Evolutionary conservation across 768 basidiomycete species (phyloP).

Genomic region (Mycena venus): DNA sequence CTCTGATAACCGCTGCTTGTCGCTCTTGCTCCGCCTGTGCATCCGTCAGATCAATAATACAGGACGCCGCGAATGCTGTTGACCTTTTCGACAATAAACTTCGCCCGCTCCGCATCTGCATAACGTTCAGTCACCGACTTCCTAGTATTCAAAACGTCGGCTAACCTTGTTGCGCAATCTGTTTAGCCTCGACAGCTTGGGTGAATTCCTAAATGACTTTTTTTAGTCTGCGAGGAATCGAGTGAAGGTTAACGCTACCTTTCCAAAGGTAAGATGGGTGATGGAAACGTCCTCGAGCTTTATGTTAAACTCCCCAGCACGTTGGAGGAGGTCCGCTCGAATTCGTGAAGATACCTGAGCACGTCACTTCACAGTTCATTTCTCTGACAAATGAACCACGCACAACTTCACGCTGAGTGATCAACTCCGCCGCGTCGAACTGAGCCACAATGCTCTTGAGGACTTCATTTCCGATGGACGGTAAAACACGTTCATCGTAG

Average conservation of each 20-base stretch:
- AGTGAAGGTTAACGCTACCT: slow-evolving; percentile 58
- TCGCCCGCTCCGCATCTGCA: slow-evolving; percentile 96
- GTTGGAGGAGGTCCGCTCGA: slow-evolving; percentile 89
- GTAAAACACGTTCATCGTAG: slow-evolving; percentile 97
- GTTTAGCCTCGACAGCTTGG: slow-evolving; percentile 99
- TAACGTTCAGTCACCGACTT: slow-evolving; percentile 11
- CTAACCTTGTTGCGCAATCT: slow-evolving; percentile 97
- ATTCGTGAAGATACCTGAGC: slow-evolving; percentile 90
- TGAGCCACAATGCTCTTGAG: slow-evolving; percentile 98
- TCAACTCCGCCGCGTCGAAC: slow-evolving; percentile 96
- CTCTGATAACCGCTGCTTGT: slow-evolving; percentile 97
- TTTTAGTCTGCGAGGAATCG: slow-evolving; percentile 14
- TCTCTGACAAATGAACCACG: slow-evolving; percentile 46
- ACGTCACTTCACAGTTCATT: background rate
- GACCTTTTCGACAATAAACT: slow-evolving; percentile 99
- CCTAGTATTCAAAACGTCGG: background rate
- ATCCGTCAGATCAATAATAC: slow-evolving; percentile 26
- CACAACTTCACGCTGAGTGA: slow-evolving; percentile 98
- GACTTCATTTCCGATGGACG: slow-evolving; percentile 98
- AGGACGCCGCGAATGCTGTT: slow-evolving; percentile 2
- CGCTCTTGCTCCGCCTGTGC: slow-evolving; percentile 97
- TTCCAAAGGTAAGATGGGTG: slow-evolving; percentile 90
- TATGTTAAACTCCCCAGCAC: slow-evolving; percentile 97
- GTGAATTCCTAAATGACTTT: slow-evolving; percentile 84
- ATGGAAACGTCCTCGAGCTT: slow-evolving; percentile 97